Base-by-base conservation (phyloP, 2,329 filamentous ascomycete genomes). In the Aspergillus quadrilineatus region DNA sequence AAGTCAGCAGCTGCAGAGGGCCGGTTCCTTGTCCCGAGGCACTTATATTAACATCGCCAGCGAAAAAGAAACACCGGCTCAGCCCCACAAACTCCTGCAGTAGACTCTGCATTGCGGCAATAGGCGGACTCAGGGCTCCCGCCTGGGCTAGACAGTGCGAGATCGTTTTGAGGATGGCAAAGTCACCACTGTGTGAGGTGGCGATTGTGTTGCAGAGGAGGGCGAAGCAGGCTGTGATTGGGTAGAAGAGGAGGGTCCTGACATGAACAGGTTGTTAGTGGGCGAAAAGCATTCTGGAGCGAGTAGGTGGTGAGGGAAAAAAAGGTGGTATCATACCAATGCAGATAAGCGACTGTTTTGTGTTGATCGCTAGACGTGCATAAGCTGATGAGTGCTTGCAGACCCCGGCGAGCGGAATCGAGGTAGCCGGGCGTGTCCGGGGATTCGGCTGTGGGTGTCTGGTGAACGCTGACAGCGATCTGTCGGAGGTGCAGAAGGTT, bases 171-270 rank as follows among this genome's bases (percentile, higher is more conserved):
- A 66, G 44, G 8, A 65, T 57, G 7, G 59, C 56, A 28, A 66
- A 61, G 49, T 66, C 62, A 3, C 54, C 64, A 8, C 41, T 34
- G 15, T 66, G 55, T 10, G 50, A 62, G 22, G 62, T 63, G 4
- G 56, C 59, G 0, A 66, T 43, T 6, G 60, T 53, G n/a, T 65
- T 66, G 53, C 62, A 66, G 45, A 66, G 65, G 8, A 66, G 47
- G 4, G 59, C 57, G n/a, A 66, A 59, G 43, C 55, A 64, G 4
- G 64, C 59, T 1, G 64, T 66, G n/a, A 63, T 41, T 10, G 64
- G 64, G 39, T 63, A 66, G 26, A 59, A 63, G 0, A 65, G 42
- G 6, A 65, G 52, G 6, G 64, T 65, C 62, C 64, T 32, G 28
- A 22, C 0, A 22, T 22, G 22, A 5, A 32, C 15, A 6, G 29